phyloP scores from a whole-genome alignment of 2,329 filamentous ascomycete genomes.

The Didymella sp. region DNA sequence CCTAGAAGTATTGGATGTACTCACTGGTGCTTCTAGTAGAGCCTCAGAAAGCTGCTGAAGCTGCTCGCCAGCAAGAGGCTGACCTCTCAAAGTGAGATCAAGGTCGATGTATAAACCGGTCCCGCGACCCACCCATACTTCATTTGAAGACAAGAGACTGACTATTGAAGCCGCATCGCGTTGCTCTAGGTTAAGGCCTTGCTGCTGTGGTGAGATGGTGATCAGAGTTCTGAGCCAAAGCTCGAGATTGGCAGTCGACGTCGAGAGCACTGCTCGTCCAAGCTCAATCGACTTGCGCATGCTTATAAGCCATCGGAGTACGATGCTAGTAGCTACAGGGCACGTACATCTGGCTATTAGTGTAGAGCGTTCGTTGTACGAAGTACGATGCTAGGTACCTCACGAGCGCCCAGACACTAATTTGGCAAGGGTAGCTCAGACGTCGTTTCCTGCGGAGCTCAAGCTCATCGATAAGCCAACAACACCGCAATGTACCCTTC shows the following conservation, averaged over 20 bases:
- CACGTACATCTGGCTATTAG: neutral
- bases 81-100: conserved; percentile 34
- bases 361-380: conserved; percentile 12
- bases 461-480: conserved; percentile 12
- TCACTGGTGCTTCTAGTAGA: conserved; percentile 41
- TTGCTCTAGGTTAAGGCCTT: conserved; percentile 34
- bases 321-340: conserved; percentile 6
- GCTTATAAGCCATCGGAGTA: conserved; percentile 6
- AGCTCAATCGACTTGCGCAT: conserved; percentile 44
- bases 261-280: conserved; percentile 44
- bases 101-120: conserved; percentile 43
- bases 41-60: conserved; percentile 30
- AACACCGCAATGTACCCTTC: conserved; percentile 31
- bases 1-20: conserved; percentile 2
- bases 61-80: conserved; percentile 29
- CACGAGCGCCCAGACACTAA: conserved; percentile 9
- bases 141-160: conserved; percentile 31
- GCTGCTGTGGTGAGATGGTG: conserved; percentile 41
- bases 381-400: no score
- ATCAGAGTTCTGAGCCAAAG: conserved; percentile 49
- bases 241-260: conserved; percentile 34
- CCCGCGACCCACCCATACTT: conserved; percentile 45
- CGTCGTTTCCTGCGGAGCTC: conserved; percentile 27
- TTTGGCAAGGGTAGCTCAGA: conserved; percentile 28
- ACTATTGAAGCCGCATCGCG: conserved; percentile 26